Base-by-base conservation (phyloP, 306 rosid species). In the Prunus mira region DNA sequence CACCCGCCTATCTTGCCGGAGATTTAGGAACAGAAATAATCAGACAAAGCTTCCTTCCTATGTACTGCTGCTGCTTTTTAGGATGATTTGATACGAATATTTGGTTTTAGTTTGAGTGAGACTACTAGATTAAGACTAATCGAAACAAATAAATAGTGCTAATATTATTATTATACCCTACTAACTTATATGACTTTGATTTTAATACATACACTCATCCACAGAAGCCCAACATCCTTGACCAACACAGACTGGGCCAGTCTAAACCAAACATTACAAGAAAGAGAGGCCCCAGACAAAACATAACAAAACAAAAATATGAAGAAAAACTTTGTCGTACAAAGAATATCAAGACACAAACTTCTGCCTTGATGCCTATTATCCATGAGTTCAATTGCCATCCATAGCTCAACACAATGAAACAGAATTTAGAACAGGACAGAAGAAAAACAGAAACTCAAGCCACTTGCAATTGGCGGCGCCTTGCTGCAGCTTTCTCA, bases 401-500 rank as follows among this genome's bases (percentile, higher is more conserved):
- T 41, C 41, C 55, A 41, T 9, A 17, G 38, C 4, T 45, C 19
- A 19, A 17, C 65, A 12, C 65, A 14, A 1, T 7, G 5, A 47
- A 78, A 46, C 47, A 43, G 18, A 32, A 12, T 43, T 17, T 63
- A 17, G 46, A 63, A 19, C 20, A 15, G 24, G 67, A 30, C 9
- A 63, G 22, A 28, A 17, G 3, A 9, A 15, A 8, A 64, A n/a
- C 14, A 66, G 62, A 62, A 55, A 55, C 68, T 87, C 71, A 87
- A 64, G 75, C 64, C 51, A 75, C 79, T 65, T 79, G 82, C 68
- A 78, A 75, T 45, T 80, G 52, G 74, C 43, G 61, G 43, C 84
- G 86, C 76, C 87, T 81, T 50, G 95, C 92, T 28, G 92, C 88
- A 34, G 96, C 96, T 84, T 86, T 90, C 83, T 95, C 90, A 12